These are phyloP conservation scores for Hypoxylon cercidicola DNA, from an alignment of 495 filamentous ascomycete genomes.

Conservation along the genomic window DNA sequence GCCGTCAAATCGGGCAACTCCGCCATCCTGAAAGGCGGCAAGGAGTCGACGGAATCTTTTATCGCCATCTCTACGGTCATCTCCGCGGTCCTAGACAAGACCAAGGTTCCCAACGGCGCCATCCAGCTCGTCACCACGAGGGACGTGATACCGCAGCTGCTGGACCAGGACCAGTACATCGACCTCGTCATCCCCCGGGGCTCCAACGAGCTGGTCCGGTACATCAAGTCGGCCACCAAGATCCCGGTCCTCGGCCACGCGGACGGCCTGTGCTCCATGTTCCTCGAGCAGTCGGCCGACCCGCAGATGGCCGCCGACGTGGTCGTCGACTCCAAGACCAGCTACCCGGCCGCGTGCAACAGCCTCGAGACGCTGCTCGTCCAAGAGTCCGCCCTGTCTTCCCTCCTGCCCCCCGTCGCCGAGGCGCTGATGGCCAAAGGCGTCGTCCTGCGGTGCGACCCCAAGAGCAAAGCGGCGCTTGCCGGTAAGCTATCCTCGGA, in stretches of 20 bases:
- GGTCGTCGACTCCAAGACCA: constrained; percentile 89
- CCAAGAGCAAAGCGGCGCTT: constrained; percentile 69
- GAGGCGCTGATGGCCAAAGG: constrained; percentile 76
- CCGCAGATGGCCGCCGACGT: constrained; percentile 76
- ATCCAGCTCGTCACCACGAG: constrained; percentile 94
- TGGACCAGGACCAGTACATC: constrained; percentile 84
- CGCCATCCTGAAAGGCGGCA: constrained; percentile 96
- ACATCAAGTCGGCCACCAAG: constrained; percentile 87
- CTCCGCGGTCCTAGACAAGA: constrained; percentile 77
- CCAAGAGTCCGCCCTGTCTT: constrained; percentile 74
- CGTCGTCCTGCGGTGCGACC: constrained; percentile 87
- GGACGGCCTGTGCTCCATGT: constrained; percentile 91
- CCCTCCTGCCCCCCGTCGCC: constrained; percentile 76
- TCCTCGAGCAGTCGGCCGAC: constrained; percentile 84
- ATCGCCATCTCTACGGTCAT: constrained; percentile 87
- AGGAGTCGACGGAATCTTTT: constrained; percentile 95
- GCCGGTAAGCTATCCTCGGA: constrained; percentile 47
- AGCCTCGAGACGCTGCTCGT: constrained; percentile 89
- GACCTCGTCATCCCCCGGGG: constrained; percentile 96
- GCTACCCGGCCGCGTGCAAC: constrained; percentile 98
- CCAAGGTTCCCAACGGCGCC: constrained; percentile 82
- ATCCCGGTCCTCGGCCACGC: constrained; percentile 98
- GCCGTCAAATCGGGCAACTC: constrained; percentile 98
- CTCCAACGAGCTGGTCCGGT: constrained; percentile 90
- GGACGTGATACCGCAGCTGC: constrained; percentile 85